These are phyloP conservation scores for Maudiozyma humilis DNA, from an alignment of 1,139 yeast genomes.

Conservation along the genomic window DNA sequence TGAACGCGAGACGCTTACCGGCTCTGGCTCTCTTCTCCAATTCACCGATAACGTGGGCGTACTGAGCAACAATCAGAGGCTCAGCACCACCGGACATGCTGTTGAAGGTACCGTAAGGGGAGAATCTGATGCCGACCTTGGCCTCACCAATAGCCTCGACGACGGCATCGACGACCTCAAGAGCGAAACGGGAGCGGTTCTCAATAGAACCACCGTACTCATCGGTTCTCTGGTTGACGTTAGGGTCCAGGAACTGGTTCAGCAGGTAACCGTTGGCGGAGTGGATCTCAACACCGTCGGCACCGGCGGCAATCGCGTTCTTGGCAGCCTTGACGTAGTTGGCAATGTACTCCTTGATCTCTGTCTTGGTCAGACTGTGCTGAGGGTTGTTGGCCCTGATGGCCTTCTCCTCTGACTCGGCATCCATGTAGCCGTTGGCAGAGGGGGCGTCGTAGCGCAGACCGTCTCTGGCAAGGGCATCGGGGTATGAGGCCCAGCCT, in stretches of 20 bases:
- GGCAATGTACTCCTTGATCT: slow-evolving; percentile 1
- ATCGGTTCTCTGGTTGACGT: slow-evolving; percentile 42
- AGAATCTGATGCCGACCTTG: slow-evolving; percentile 47
- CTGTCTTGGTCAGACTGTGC: slow-evolving; percentile 2
- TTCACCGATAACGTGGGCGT: slow-evolving; percentile 4
- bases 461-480: too few relatives aligned
- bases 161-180: slow-evolving; percentile 47
- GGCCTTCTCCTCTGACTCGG: slow-evolving; percentile 28
- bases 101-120: too few relatives aligned
- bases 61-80: not conserved
- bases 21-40: slow-evolving; percentile 4
- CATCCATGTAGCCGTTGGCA: slow-evolving; percentile 14
- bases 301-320: slow-evolving; percentile 1
- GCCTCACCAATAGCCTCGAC: slow-evolving; percentile 45
- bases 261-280: slow-evolving; percentile 2
- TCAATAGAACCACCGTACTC: slow-evolving; percentile 36
- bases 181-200: slow-evolving; percentile 48
- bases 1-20: slow-evolving; percentile 1
- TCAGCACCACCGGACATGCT: slow-evolving; percentile 32
- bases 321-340: slow-evolving; percentile 1
- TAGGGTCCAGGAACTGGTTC: slow-evolving; percentile 38
- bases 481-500: too few relatives aligned
- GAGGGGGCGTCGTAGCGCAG: slow-evolving; percentile 30
- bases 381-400: slow-evolving; percentile 17
- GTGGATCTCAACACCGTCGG: too few relatives aligned